Base-by-base conservation (phyloP, 176 grass and related monocot species). In the Pontederia crassipes region DNA sequence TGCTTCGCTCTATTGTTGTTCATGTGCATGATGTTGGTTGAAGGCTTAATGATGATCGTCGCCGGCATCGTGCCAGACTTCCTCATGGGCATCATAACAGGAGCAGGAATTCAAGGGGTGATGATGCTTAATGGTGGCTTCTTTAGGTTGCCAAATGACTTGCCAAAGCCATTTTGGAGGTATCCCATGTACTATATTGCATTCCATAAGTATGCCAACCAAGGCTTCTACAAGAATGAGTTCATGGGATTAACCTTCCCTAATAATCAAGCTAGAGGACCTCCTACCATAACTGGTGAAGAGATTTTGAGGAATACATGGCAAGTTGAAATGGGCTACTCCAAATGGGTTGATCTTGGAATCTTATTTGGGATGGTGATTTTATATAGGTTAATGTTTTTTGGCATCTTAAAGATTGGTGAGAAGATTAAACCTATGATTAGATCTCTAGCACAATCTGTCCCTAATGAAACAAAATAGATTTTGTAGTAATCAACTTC, bases 261-360 rank as follows among this genome's bases (percentile, higher is more conserved):
- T 0, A 77, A 49, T 12, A 70, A 80, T 8, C 73, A 81, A 66
- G 8, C 54, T 4, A 28, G 16, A 12, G 63, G 54, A 9, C 72
- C 72, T n/a, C 49, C 53, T 26, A 80, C 74, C 27, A 74, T 85
- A 8, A 77, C 68, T 0, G 83, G 78, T 0, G 27, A 69, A 17
- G 40, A 65, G 12, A 11, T 80, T 28, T 53, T 80, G 1, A 59
- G 58, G 46, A 17, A 58, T 15, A 69, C 63, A 17, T 48, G 75
- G 59, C 35, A 85, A 54, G 74, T 80, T 48, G 82, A 81, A 69
- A 59, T 85, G 77, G 67, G 59, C 46, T 81, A 85, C 64, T 77
- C 77, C 3, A 85, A 85, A 32, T 85, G 77, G 82, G 64, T 85
- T 3, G 72, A 85, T 62, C n/a, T 85, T 11, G 82, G 58, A 14